Base-by-base conservation (phyloP, 2,329 filamentous ascomycete species). In the Zymoseptoria brevis region DNA sequence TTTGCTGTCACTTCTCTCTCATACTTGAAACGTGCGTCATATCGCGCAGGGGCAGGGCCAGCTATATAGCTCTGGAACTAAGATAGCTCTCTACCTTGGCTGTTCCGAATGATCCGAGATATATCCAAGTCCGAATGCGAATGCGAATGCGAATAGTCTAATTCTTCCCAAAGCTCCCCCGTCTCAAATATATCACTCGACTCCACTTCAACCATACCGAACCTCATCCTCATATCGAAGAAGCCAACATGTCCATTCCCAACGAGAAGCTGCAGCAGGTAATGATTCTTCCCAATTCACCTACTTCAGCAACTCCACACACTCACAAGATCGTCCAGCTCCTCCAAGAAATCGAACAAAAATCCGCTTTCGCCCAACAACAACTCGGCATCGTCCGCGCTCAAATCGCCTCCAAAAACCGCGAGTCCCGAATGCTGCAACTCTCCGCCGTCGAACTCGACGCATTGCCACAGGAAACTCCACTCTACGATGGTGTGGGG, bases 181-280 rank as follows among this genome's bases (percentile, higher is more conserved):
- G n/a, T n/a, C n/a, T n/a, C n/a, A n/a, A n/a, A n/a, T n/a, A n/a
- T n/a, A n/a, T n/a, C n/a, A n/a, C n/a, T n/a, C 21, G 21, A 22
- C 21, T 8, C 1, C 13, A 21, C 19, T 19, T 26, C 26, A 5
- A 24, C 22, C 22, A 24, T 6, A 24, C 5, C 22, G 4, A 24
- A 4, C 22, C 22, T 24, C 22, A 24, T 24, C 41, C 35, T 26
- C 24, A n/a, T 29, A 53, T 22, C 53, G 26, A 22, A 52, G 26
- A 22, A 52, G 19, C 19, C 52, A 22, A 45, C 55, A 96, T 97
- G 93, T 90, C 93, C 57, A 94, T 97, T 68, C 87, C 92, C 57
- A 96, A 95, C 71, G 90, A 96, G 78, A 91, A 92, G 60, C 80
- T 97, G 65, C 89, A 96, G 74, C 96, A 96, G 87, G 93, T 93